Evolutionary conservation across 805 yeast genomes (phyloP), one percentile per base, ranked within the genome.

Genomic region (Pichia heedii): DNA sequence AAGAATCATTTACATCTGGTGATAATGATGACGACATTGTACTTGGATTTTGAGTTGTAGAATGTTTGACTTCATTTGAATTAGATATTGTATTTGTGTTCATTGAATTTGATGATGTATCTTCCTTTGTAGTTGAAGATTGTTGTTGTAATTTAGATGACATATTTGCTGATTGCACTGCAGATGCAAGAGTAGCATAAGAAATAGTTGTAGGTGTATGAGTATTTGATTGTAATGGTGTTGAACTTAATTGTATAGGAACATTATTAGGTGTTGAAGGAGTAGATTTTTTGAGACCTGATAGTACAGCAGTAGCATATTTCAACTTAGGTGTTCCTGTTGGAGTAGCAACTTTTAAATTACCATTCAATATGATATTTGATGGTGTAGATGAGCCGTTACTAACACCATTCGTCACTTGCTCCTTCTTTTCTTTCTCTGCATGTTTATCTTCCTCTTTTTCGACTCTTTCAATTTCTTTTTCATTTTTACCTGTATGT

Each of bases 261-360:
- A 29, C n/a, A 29, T 15, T 29, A 29, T 16, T 29, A 3, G 32
- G 32, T 16, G 46, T 21, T 16, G 32, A 21, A 12, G 41, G 16
- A n/a, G 13, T 20, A 12, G 41, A 19, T 20, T 42, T 46, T 22
- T 58, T 47, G 13, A 57, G 55, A 12, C 55, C 54, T 9, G 62
- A 49, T 10, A 54, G 44, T 9, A 61, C 62, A 10, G 61, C 57
- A 22, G 62, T 53, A 16, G 62, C 61, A 42, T 66, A 62, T 37
- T 62, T 59, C 45, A 69, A 54, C 54, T 61, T 67, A n/a, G 73
- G 71, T 2, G 73, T 61, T 18, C 61, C 57, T 36, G 57, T 57
- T 29, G 61, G 56, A 21, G 60, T 57, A 5, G 61, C 54, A 9
- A 60, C 60, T 38, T 54, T 55, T 22, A 53, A 43, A 3, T 51